Evolutionary conservation across 306 rosid species (phyloP), one percentile per base, ranked within the genome.

Genomic region (Aeschynomene evenia): DNA sequence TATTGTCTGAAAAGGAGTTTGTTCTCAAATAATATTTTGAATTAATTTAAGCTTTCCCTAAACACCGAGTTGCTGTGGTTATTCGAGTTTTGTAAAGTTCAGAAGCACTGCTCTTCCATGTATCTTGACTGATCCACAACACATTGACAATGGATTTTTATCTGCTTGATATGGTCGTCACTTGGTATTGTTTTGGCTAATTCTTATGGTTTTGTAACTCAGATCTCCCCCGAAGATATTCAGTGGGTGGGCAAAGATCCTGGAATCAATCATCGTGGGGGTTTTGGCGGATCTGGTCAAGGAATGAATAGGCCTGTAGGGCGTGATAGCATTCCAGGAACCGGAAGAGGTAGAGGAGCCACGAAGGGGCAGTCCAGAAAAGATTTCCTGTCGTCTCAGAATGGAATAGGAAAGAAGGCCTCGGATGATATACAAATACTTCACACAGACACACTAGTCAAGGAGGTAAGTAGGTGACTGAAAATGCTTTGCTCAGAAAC

Each of bases 161-260:
- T 13, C 52, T 64, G 34, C 29, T 70, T 57, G 74, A 19, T 72
- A 15, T 72, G 74, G 60, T 23, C 52, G 28, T 34, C 52, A 20
- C 71, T 66, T 19, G 33, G 60, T 64, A 37, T 34, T 54, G 55
- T 42, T 57, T 55, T 73, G 55, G 52, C 66, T 67, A 46, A 80
- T 72, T 46, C 74, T 57, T 63, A 40, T 40, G 45, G 28, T 51
- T 52, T 57, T 79, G 55, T 77, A n/a, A 55, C 57, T 49, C 84
- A 93, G 96, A 93, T 90, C 69, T 86, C 97, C 62, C 85, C 90
- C 0, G 91, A 75, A 75, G 98, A 93, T 84, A 85, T 93, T 70
- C 96, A 88, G 66, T 90, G 98, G 98, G 96, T 90, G 4, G 93
- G 87, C 7, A 96, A 85, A 63, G 96, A 90, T 84, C 96, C 93